Percentiles rank a stretch among this genome's conserved stretches.
Conservation (phyloP, 176 grass and related monocot species). For the Panicum miliaceum region DNA sequence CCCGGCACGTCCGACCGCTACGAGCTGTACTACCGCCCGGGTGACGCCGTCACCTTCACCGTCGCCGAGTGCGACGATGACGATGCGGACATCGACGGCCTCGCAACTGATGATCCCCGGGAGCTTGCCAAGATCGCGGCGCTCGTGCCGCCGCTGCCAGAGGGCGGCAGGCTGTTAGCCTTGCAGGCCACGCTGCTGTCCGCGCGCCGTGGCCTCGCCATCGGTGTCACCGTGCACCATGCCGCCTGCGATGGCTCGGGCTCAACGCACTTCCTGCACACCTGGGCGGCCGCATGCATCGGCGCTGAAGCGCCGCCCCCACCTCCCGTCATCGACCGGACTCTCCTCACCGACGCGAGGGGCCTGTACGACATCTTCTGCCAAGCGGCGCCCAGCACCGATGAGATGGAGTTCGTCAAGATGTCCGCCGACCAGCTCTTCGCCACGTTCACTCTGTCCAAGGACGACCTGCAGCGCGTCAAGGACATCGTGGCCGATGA, state of each 20-base stretch:
- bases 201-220: slow-evolving; percentile 29
- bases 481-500: slow-evolving; percentile 36
- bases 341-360: neutral
- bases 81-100: slow-evolving; percentile 4
- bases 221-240: slow-evolving; percentile 52
- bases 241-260: slow-evolving; percentile 51
- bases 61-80: slow-evolving; percentile 40
- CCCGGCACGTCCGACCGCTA: slow-evolving; percentile 27
- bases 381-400: neutral
- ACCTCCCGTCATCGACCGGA: slow-evolving; percentile 30
- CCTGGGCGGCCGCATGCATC: slow-evolving; percentile 36
- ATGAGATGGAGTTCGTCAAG: slow-evolving; percentile 17
- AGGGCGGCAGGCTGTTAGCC: slow-evolving; percentile 27
- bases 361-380: slow-evolving; percentile 32
- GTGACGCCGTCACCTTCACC: slow-evolving; percentile 49
- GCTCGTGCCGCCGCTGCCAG: slow-evolving; percentile 36
- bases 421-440: slow-evolving; percentile 15
- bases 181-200: slow-evolving; percentile 50
- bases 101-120: slow-evolving; percentile 21
- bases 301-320: neutral
- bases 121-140: slow-evolving; percentile 31
- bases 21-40: slow-evolving; percentile 50
- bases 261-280: slow-evolving; percentile 54
- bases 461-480: slow-evolving; percentile 30
- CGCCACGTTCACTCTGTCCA: slow-evolving; percentile 45